Evolutionary conservation across 1,139 yeast species (phyloP), one percentile per base, ranked within the genome.

Genomic region (Kazachstania sp.): DNA sequence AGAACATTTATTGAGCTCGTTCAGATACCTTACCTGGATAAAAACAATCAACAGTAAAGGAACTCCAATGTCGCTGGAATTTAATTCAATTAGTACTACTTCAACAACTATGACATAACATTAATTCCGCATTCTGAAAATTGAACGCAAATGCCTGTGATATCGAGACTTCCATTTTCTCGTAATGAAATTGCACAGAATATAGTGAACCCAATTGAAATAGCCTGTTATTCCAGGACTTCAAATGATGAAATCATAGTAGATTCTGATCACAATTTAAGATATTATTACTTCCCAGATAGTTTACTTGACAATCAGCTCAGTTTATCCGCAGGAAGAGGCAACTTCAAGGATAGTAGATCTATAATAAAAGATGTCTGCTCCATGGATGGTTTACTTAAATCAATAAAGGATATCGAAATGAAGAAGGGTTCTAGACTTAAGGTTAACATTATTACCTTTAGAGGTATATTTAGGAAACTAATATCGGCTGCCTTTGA

Each of bases 281-380:
- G 73, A 15, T 86, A 86, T 66, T 87, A 73, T 67, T 90, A 86
- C 63, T 73, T 87, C 42, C 92, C 95, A 8, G 88, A 84, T 58
- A 63, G 78, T 12, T 75, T 72, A 41, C 59, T 84, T 15, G 78
- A 75, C 45, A 68, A 70, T 37, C 34, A 26, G 3, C 20, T 15
- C 23, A 45, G 43, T 26, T 28, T 47, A 36, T 36, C 50, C 16
- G 20, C 18, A 4, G 53, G 53, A 4, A 46, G 48, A 16, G 40
- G 44, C 13, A 34, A 47, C 9, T 49, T 56, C 28, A 31, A 49
- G 30, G 54, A 55, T 35, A 36, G 51, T 69, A 72, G 56, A 71
- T 77, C 44, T 28, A 83, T 82, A 38, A 83, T 78, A 34, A 57
- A 63, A 3, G 81, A 80, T 41, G 39, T 51, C 2, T 50, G 54